Evolutionary conservation across 441 rosid species (phyloP).

Genomic region (Brassica balearica): DNA sequence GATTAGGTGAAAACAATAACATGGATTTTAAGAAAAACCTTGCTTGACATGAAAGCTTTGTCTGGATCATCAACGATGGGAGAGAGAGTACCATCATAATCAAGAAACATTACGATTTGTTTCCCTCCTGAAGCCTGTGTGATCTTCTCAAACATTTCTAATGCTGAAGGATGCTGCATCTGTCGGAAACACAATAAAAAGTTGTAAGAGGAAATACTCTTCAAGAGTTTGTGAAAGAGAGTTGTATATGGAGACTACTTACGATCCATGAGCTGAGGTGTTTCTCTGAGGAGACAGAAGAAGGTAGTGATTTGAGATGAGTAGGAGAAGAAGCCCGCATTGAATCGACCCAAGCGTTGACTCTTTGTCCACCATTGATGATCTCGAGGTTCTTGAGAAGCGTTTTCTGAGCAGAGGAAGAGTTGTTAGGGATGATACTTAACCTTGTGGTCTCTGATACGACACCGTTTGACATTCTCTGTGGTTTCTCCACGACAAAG

Average conservation of each 20-base stretch:
- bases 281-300: slow-evolving; percentile 45
- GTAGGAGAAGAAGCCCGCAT: slow-evolving; percentile 94
- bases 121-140: slow-evolving; percentile 75
- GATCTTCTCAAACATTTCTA: slow-evolving; percentile 77
- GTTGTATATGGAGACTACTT: slow-evolving; percentile 39
- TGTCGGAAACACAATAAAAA: slow-evolving; percentile 34
- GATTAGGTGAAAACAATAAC: background rate
- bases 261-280: slow-evolving; percentile 71
- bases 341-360: slow-evolving; percentile 85
- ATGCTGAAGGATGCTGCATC: slow-evolving; percentile 83
- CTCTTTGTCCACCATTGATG: slow-evolving; percentile 64
- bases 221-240: background rate
- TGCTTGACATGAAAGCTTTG: slow-evolving; percentile 87
- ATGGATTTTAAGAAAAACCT: slow-evolving; percentile 50
- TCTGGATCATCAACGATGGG: slow-evolving; percentile 94
- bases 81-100: slow-evolving; percentile 94
- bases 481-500: slow-evolving; percentile 34
- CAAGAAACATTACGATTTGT: slow-evolving; percentile 90
- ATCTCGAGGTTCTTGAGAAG: slow-evolving; percentile 71
- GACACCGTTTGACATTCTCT: slow-evolving; percentile 39
- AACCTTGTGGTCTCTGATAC: slow-evolving; percentile 41
- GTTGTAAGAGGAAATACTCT: background rate
- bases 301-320: slow-evolving; percentile 60
- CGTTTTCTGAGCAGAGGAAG: slow-evolving; percentile 55
- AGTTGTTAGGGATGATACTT: slow-evolving; percentile 34